Evolutionary conservation across 495 filamentous ascomycete species (phyloP), one percentile per base, ranked within the genome.

Genomic region (Podospora conica): DNA sequence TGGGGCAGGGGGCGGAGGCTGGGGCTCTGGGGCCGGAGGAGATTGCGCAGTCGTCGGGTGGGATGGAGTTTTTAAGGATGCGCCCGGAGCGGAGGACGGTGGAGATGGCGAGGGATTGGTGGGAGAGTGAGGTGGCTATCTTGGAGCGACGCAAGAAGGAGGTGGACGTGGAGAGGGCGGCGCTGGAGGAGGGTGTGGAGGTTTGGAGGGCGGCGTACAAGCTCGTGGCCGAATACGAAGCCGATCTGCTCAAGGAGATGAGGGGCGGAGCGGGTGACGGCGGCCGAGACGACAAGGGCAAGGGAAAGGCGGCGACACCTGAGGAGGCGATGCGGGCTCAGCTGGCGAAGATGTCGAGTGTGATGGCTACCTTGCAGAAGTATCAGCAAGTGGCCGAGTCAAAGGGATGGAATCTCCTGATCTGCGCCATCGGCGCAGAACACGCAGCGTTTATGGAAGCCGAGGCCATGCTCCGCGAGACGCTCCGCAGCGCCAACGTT

Each of bases 341-440:
- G 55, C 73, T 87, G 23, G 74, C 76, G 40, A 81, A 83, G 15
- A 83, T 94, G 71, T 82, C 86, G 55, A 68, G 72, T 9, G 85
- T 85, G 21, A 82, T 89, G 53, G 60, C 66, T 3, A 81, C 83
- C 11, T 73, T 97, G n/a, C 85, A 89, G 61, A 77, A 81, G 40
- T 82, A 81, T 8, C 71, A 89, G n/a, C 81, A 83, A 18, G 76
- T 83, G 33, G 89, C 88, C 0, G 82, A 89, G 62, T 81, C 83
- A 4, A 84, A 83, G 63, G 84, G 87, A 8, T 98, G 95, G 95
- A 97, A 91, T 53, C 77, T 98, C 25, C 81, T 98, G 24, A 85
- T 97, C 23, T 94, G 90, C 65, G 93, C 91, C 65, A 88, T 97
- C 65, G 90, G 92, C 4, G 91, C 95, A 1, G 95, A 98, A 71